Evolutionary conservation across 2,329 filamentous ascomycete genomes (phyloP), one percentile per base, ranked within the genome.

Genomic region (Sclerotinia minor): DNA sequence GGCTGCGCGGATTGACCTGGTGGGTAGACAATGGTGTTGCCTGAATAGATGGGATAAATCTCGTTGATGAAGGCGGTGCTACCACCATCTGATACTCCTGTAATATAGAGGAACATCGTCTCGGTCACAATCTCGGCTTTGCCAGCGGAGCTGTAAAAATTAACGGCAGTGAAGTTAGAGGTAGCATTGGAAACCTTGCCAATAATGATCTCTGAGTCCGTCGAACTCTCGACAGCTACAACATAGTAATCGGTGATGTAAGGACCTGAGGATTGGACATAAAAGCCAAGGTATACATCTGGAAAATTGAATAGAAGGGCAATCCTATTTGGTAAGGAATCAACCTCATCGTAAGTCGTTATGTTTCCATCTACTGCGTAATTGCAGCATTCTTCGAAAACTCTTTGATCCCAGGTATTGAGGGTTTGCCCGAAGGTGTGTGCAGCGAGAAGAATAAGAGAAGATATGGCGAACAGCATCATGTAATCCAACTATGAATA

Each of bases 191-290:
- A 60, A 49, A 60, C 58, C 35, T 47, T 60, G 24, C 58, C 58
- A 35, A 60, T 21, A 32, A 60, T 60, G 9, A 60, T 35, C 1
- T 60, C 21, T 49, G 15, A 24, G 11, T 21, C 9, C 1, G 32
- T 64, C 5, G 9, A 17, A 2, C 19, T 17, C 15, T 64, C 61
- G 7, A 45, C 19, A 41, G 61, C 61, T 64, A 54, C n/a, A 44
- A 64, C 35, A 64, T 64, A 44, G 49, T 64, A 64, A 13, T 64
- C 60, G 29, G 60, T 64, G 19, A 64, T 64, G 24, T 53, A 64
- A 44, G 35, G 15, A 29, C 32, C 49, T 21, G 60, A 64, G 19
- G 61, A 64, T 53, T 64, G 61, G 9, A 54, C 38, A 26, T 64
- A 53, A 6, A 64, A 53, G 7, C 61, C 61, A 5, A 54, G 19